Base-by-base conservation (phyloP, 805 yeast genomes). In the Metschnikowia picachoensis region DNA sequence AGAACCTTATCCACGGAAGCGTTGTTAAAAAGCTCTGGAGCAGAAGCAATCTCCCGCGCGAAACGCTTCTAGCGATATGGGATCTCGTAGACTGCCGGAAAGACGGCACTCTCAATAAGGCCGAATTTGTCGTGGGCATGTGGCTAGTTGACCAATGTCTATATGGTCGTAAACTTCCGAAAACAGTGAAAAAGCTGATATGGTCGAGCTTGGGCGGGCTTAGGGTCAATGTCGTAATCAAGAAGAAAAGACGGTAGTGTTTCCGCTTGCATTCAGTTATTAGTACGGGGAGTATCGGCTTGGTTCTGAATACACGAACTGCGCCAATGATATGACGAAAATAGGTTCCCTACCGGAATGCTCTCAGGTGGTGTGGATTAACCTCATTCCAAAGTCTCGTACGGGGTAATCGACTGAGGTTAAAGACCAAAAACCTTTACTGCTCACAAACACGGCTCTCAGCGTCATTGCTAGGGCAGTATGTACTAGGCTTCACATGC, bases 61-160 rank as follows among this genome's bases (percentile, higher is more conserved):
- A 82, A 27, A 74, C 79, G 0, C 56, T 72, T 30, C 71, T 68
- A 20, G 76, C 79, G 40, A 82, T 83, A 28, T 88, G 89, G 89
- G 78, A 80, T 39, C 71, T 85, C 56, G 92, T 91, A 5, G 88
- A 78, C 60, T 74, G 67, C 45, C 63, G 82, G 53, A 64, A 70
- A 38, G 94, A 86, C 61, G 95, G 96, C 0, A 79, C 87, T 1
- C 68, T 94, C 44, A 85, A 83, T 54, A 79, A 87, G 50, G 83
- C 82, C 32, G 92, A 91, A 52, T 94, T 94, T 58, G 68, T 92
- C 30, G 92, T 91, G n/a, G 99, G 99, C 0, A 91, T 87, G 86
- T 94, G 99, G 99, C 66, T 91, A 4, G 91, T 94, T 2, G 99
- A 94, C 64, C 99, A 94, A 66, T 87, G 97, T 60, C 72, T 94